Evolutionary conservation across 805 yeast genomes (phyloP).

Genomic region (Schwanniomyces vanrijiae): DNA sequence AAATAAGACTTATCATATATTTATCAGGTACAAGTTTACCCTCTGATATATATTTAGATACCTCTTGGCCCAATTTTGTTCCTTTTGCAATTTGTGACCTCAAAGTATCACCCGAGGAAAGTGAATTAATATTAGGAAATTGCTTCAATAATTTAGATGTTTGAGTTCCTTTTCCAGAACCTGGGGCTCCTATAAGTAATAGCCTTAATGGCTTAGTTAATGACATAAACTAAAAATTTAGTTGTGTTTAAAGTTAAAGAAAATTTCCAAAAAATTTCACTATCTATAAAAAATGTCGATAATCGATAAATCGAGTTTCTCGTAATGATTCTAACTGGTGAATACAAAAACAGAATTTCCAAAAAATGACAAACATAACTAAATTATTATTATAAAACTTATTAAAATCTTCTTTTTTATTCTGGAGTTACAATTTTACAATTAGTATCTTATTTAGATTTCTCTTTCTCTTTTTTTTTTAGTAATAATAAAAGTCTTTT

Average conservation of each 20-base stretch:
- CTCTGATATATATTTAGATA: slow-evolving; percentile 51
- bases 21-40: slow-evolving; percentile 79
- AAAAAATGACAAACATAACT: neutral
- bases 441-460: no score
- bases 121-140: slow-evolving; percentile 52
- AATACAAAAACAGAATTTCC: neutral
- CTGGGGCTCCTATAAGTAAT: slow-evolving; percentile 88
- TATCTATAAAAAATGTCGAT: neutral
- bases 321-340: neutral
- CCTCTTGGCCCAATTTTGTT: slow-evolving; percentile 57
- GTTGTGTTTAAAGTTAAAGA: neutral
- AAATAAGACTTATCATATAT: slow-evolving; percentile 60
- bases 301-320: neutral
- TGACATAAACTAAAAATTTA: slow-evolving; percentile 1
- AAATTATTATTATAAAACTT: no score
- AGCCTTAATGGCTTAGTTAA: slow-evolving; percentile 53
- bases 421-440: no score
- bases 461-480: no score
- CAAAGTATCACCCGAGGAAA: slow-evolving; percentile 84
- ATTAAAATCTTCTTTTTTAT: no score
- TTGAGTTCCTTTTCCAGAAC: slow-evolving; percentile 93
- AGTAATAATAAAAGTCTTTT: no score
- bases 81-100: slow-evolving; percentile 61
- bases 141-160: slow-evolving; percentile 61
- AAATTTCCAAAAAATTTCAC: neutral